Conservation (phyloP, 768 basidiomycete species). For the Kwoniella botswanensis region DNA sequence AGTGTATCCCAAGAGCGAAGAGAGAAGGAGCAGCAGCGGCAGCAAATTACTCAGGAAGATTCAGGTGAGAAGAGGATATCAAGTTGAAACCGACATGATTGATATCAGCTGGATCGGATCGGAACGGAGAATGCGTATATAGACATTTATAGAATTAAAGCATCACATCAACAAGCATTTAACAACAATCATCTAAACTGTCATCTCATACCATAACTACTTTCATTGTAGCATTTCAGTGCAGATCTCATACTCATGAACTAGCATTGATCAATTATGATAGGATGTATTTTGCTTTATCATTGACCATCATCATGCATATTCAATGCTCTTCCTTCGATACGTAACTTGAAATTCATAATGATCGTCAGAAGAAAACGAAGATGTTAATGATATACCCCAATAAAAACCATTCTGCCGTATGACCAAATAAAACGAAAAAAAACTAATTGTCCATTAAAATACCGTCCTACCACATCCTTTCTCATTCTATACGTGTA, state of each 20-base stretch:
- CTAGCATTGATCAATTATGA: neutral
- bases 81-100: neutral
- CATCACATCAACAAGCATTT: neutral
- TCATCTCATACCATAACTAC: neutral
- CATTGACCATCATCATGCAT: neutral
- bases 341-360: no score
- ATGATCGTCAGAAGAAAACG: no score
- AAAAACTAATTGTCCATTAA: slow-evolving; percentile 8
- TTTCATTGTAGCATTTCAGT: neutral
- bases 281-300: neutral
- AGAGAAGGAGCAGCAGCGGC: neutral
- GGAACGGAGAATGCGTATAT: neutral
- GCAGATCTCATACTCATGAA: no score
- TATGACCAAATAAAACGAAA: neutral
- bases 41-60: no score
- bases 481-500: neutral
- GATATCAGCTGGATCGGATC: neutral
- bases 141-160: neutral
- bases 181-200: neutral
- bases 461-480: neutral
- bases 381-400: no score
- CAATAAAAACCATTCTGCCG: neutral
- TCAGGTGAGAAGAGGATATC: neutral
- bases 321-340: neutral
- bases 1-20: slow-evolving; percentile 2